Base-by-base conservation (phyloP, 2,329 filamentous ascomycete species). In the Botrytis galanthina region DNA sequence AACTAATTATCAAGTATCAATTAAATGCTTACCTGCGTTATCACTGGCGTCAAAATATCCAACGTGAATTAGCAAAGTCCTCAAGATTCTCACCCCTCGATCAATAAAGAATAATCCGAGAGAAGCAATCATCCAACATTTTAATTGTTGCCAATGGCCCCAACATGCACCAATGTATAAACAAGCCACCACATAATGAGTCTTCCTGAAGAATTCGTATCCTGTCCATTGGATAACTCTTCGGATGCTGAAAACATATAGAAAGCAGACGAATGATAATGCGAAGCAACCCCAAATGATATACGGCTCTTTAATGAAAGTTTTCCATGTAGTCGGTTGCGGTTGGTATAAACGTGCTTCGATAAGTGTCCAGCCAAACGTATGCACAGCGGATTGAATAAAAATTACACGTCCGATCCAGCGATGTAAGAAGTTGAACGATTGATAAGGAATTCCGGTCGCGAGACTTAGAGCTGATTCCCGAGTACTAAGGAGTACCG, bases 351-450 rank as follows among this genome's bases (percentile, higher is more conserved):
- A 83, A 37, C 83, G 83, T 1, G 85, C 85, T 81, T 94, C 90
- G 62, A 94, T 83, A 61, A 94, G 80, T 39, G 86, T 88, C 92
- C 92, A 94, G 71, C 85, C 87, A 39, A 94, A 86, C 1, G 92
- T 93, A 80, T 95, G 92, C 1, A 94, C 81, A 16, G 85, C 82
- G 4, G 88, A 87, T 79, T 94, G 92, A 0, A 88, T 80, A 71
- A 93, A 87, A 75, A 95, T 93, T 78, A 94, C 85, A 75, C 91
- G 91, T 10, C 92, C 92, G 0, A 91, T 83, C 92, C 92, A 94
- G 46, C 91, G 89, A 80, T 94, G 92, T 32, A 94, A 83, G 79
- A 94, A 94, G 81, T 92, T 91, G 85, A 94, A 93, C 78, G 87
- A 89, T 77, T 94, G 92, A 78, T 93, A 93, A 0, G 92, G 91